A percentile compares a stretch with the other conserved stretches of the same genome.
Conservation (phyloP, 441 rosid species). For the Adansonia gregorii region DNA sequence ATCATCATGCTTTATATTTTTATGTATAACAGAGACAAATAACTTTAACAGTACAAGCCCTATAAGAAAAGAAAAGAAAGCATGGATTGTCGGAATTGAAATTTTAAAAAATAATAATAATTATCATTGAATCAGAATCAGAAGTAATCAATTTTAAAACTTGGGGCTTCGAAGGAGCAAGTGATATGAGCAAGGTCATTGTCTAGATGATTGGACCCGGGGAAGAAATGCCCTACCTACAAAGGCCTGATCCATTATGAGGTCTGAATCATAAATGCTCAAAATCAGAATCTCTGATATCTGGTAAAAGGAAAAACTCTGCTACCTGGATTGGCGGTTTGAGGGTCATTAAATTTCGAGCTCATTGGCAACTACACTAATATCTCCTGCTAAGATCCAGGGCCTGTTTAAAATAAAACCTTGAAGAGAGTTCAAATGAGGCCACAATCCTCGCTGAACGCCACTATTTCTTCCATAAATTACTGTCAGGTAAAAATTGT, state of each 20-base stretch:
- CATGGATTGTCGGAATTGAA: too few species aligned
- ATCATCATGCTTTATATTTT: too few species aligned
- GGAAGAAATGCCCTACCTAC: not conserved
- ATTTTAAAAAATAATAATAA: too few species aligned
- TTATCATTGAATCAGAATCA: too few species aligned
- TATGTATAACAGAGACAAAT: too few species aligned
- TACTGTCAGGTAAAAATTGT: not conserved
- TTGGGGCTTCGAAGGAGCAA: slow-evolving; percentile 11
- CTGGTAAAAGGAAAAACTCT: not conserved
- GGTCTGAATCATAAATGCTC: slow-evolving; percentile 5
- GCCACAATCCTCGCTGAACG: not conserved
- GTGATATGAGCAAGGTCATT: not conserved
- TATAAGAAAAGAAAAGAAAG: not conserved
- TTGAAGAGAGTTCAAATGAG: not conserved
- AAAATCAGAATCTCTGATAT: not conserved
- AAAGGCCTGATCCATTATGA: not conserved
- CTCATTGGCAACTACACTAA: too few species aligned
- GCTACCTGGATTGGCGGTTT: not conserved
- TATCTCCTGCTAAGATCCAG: too few species aligned
- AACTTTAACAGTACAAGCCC: not conserved
- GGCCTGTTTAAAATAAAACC: too few species aligned
- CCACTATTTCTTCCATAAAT: not conserved
- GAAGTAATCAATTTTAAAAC: not conserved
- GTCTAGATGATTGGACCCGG: not conserved
- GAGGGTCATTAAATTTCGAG: not conserved